Conservation (phyloP, 2,329 filamentous ascomycete species). For the Fusarium sp. region DNA sequence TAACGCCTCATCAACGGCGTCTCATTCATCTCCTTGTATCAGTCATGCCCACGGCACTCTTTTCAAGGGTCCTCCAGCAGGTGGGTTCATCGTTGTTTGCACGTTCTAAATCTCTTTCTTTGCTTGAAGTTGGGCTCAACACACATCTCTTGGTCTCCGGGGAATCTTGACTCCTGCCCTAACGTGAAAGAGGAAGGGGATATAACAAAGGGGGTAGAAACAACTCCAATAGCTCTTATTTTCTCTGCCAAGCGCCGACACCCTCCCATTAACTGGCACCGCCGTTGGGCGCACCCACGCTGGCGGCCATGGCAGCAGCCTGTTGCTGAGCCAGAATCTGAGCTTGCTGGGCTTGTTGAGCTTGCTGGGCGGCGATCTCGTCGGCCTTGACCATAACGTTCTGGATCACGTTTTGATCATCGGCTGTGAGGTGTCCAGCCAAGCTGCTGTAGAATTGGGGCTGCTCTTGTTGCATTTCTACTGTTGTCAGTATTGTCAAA, state of each 20-base stretch:
- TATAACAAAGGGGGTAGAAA: slow-evolving; percentile 44
- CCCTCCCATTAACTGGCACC: slow-evolving; percentile 41
- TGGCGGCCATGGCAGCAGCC: slow-evolving; percentile 34
- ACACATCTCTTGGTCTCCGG: slow-evolving; percentile 43
- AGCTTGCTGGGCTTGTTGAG: slow-evolving; percentile 44
- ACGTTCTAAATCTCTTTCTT: slow-evolving; percentile 48
- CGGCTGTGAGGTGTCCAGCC: slow-evolving; percentile 79
- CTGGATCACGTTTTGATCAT: slow-evolving; percentile 85
- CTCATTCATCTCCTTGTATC: slow-evolving; percentile 26
- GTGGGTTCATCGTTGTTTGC: slow-evolving; percentile 46
- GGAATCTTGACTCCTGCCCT: slow-evolving; percentile 46
- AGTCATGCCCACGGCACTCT: slow-evolving; percentile 45
- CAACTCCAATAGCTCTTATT: slow-evolving; percentile 41
- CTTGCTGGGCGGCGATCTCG: slow-evolving; percentile 53
- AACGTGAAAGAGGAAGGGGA: slow-evolving; percentile 44
- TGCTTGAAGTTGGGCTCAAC: slow-evolving; percentile 41
- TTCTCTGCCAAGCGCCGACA: slow-evolving; percentile 23
- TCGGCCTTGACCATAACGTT: slow-evolving; percentile 75
- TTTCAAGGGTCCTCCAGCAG: slow-evolving; percentile 37
- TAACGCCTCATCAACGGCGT: slow-evolving; percentile 3
- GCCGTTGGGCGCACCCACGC: slow-evolving; percentile 40
- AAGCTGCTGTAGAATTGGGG: slow-evolving; percentile 87
- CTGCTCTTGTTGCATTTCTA: slow-evolving; percentile 89
- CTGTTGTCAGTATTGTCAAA: slow-evolving; percentile 42
- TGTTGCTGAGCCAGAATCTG: slow-evolving; percentile 48